These are phyloP conservation scores for Tetrapisispora fleetii DNA, from an alignment of 805 yeast species.

Conservation along the genomic window DNA sequence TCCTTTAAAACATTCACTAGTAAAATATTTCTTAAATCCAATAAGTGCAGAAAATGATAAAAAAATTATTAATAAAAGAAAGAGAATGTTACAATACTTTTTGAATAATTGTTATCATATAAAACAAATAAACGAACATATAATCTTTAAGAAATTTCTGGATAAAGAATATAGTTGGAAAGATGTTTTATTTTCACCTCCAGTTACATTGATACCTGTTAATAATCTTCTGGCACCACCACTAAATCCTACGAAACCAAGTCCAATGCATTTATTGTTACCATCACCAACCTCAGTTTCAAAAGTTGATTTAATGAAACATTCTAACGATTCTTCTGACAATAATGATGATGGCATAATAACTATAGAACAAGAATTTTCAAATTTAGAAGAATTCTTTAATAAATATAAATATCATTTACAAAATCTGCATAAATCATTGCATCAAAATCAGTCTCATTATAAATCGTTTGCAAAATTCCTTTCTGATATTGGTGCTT, in stretches of 20 bases:
- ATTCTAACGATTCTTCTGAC: not conserved
- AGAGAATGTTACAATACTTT: slow-evolving; percentile 65
- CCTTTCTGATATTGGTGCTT: slow-evolving; percentile 69
- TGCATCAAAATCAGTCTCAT: slow-evolving; percentile 25
- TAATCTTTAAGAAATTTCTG: slow-evolving; percentile 64
- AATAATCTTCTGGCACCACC: slow-evolving; percentile 53
- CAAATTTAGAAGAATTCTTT: slow-evolving; percentile 31
- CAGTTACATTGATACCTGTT: slow-evolving; percentile 43
- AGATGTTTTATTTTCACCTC: slow-evolving; percentile 55
- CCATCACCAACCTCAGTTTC: slow-evolving; percentile 50
- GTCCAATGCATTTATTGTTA: slow-evolving; percentile 50
- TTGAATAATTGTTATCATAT: slow-evolving; percentile 63
- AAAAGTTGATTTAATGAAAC: slow-evolving; percentile 18
- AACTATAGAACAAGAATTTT: slow-evolving; percentile 33
- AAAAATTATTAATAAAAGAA: slow-evolving; percentile 54
- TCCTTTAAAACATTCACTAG: slow-evolving; percentile 73
- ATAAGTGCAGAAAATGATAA: slow-evolving; percentile 35
- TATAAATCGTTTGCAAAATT: slow-evolving; percentile 51
- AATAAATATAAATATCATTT: slow-evolving; percentile 21
- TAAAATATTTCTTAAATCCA: slow-evolving; percentile 36
- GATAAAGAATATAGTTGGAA: slow-evolving; percentile 82
- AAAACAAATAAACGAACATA: slow-evolving; percentile 44
- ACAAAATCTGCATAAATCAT: slow-evolving; percentile 20
- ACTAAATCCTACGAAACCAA: slow-evolving; percentile 43
- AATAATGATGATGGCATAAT: slow-evolving; percentile 11